Base-by-base conservation (phyloP, 169 alveolate genomes). In the Eimeria necatrix region DNA sequence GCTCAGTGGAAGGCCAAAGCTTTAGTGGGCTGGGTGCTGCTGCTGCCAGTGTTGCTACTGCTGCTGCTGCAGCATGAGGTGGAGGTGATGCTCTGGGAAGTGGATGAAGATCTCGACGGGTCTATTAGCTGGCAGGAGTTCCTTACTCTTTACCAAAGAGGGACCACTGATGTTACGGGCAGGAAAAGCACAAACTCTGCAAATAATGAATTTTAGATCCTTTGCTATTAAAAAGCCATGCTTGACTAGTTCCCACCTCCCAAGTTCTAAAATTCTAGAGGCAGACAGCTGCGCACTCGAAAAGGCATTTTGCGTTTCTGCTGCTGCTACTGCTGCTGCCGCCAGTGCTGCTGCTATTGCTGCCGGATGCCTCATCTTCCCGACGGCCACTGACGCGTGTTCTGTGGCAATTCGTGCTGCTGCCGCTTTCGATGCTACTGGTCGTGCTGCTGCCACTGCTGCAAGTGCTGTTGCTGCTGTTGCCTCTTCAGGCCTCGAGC, bases 61-160 rank as follows among this genome's bases (percentile, higher is more conserved):
- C 68, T 20, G 41, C 46, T 56, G 59, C 76, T 71, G 93, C 84
- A 76, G 96, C 97, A 96, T 81, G 98, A 98, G 96, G 96, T 97
- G 49, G 97, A 97, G 93, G 95, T 96, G 89, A 96, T 98, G 98
- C 95, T 97, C 20, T 98, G 98, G 98, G 99, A 98, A 95, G 98
- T 98, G 6, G 99, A 98, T 96, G 99, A 98, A 64, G 98, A 98
- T 96, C 96, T 98, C 16, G 99, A 98, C 94, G 98, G 98, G 88
- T 96, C 91, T 91, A 96, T 98, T 59, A 96, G 97, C 85, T 96
- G 97, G 95, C 97, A 97, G 64, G 99, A 98, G 95, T 98, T 97
- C 96, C 96, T 97, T 76, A 96, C 97, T 22, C 98, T 98, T 98
- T 98, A 98, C 94, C 98, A 98, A 96, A 93, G 99, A 91, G 97